Conservation (phyloP, 331 rosid species). For the Malus hybrid region DNA sequence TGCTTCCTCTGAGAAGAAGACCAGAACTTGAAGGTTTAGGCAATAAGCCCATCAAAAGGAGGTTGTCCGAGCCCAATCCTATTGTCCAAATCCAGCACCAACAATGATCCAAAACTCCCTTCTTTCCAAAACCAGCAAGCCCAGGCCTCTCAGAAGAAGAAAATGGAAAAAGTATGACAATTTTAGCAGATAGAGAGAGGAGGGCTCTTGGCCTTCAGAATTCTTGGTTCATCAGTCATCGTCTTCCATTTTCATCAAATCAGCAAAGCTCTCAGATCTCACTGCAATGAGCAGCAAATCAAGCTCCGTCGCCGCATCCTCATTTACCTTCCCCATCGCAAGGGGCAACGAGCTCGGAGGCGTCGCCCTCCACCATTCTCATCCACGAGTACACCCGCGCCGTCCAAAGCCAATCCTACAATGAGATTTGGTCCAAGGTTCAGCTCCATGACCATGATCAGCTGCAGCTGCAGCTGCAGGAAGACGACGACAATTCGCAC, state of each 20-base stretch:
- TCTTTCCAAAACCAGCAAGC: too few species aligned
- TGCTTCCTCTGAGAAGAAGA: too few species aligned
- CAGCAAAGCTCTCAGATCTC: not conserved
- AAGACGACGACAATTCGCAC: not conserved
- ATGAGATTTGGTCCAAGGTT: constrained; percentile 29
- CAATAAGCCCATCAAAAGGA: too few species aligned
- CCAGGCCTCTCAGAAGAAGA: not conserved
- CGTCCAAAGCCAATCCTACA: constrained; percentile 28
- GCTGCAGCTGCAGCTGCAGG: constrained; percentile 2
- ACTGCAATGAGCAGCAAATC: constrained; percentile 22
- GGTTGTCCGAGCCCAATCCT: too few species aligned
- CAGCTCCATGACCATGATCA: constrained; percentile 16
- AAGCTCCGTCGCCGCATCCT: constrained; percentile 6
- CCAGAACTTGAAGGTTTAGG: too few species aligned
- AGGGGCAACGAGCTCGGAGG: not conserved
- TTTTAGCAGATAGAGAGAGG: not conserved
- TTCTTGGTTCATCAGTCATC: not conserved
- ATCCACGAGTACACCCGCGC: constrained; percentile 28
- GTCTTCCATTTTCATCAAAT: not conserved
- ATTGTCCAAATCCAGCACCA: too few species aligned
- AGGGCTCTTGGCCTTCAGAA: not conserved
- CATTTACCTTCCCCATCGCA: too few species aligned
- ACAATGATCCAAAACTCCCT: too few species aligned
- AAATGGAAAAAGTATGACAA: not conserved
- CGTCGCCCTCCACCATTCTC: constrained; percentile 15